Percentiles rank a stretch among this genome's conserved stretches.
Evolutionary conservation across 1,139 yeast species (phyloP).

Genomic region (Komagataea norvegica): DNA sequence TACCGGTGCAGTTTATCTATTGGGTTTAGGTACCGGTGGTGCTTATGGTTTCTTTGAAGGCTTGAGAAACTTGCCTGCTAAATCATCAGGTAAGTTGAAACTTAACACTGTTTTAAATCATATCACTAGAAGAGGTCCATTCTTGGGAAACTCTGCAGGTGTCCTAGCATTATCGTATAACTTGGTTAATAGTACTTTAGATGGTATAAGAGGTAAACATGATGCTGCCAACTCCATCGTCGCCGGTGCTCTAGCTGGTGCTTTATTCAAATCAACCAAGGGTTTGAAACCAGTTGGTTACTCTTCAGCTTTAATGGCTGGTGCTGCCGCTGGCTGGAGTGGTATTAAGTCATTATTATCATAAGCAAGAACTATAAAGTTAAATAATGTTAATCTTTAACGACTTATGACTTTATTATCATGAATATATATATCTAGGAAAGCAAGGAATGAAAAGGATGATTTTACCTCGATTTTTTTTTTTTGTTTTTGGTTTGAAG

Average conservation of each 20-base stretch:
- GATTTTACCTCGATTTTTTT: too few relatives aligned
- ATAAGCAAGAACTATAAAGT: too few relatives aligned
- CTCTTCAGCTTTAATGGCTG: slow-evolving; percentile 79
- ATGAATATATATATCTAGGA: too few relatives aligned
- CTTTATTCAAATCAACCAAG: slow-evolving; percentile 78
- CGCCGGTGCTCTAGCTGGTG: slow-evolving; percentile 93
- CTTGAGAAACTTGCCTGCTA: slow-evolving; percentile 63
- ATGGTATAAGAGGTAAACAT: slow-evolving; percentile 79
- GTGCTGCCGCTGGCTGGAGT: slow-evolving; percentile 93
- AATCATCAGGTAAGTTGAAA: slow-evolving; percentile 69
- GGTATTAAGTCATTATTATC: slow-evolving; percentile 49
- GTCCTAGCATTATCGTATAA: slow-evolving; percentile 87
- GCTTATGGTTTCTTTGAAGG: slow-evolving; percentile 86
- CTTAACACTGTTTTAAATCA: slow-evolving; percentile 87
- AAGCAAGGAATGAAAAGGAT: too few relatives aligned
- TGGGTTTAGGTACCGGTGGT: slow-evolving; percentile 84
- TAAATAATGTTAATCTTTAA: slow-evolving; percentile 7
- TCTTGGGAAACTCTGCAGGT: slow-evolving; percentile 91
- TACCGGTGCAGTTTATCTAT: slow-evolving; percentile 87
- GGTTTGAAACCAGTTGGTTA: slow-evolving; percentile 87
- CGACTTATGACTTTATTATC: slow-evolving; percentile 2
- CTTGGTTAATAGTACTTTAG: slow-evolving; percentile 74
- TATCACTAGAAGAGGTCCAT: slow-evolving; percentile 93
- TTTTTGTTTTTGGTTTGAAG: background rate
- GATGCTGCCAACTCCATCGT: slow-evolving; percentile 79